phyloP scores from a whole-genome alignment of 2,329 filamentous ascomycete species.

The Fusarium sp. region DNA sequence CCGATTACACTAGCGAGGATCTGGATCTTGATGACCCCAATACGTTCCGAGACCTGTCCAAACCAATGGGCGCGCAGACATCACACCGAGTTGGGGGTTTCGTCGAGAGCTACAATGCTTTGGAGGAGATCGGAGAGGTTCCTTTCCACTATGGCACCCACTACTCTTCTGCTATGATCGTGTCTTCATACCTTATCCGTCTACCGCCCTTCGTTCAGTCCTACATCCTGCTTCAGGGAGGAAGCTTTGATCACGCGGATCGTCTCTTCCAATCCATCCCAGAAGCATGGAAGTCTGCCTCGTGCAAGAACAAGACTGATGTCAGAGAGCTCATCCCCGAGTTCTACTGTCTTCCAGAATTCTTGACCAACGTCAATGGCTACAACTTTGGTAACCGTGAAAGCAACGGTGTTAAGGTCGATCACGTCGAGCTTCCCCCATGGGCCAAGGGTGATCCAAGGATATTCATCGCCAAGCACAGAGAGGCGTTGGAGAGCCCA shows the following conservation, averaged over 20 bases:
- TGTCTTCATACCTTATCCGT: conserved; percentile 94
- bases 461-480: conserved; percentile 94
- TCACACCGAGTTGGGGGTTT: conserved; percentile 81
- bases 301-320: conserved; percentile 89
- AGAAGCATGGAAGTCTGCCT: conserved; percentile 91
- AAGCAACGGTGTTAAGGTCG: conserved; percentile 81
- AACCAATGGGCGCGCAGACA: conserved; percentile 95
- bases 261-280: conserved; percentile 93
- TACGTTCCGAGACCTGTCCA: conserved; percentile 90
- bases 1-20: conserved; percentile 95
- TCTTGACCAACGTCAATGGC: conserved; percentile 90
- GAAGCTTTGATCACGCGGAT: conserved; percentile 95
- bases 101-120: conserved; percentile 83
- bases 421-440: conserved; percentile 88
- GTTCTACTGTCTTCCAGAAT: conserved; percentile 97
- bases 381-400: conserved; percentile 94
- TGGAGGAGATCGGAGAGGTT: conserved; percentile 91
- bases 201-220: conserved; percentile 97
- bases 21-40: conserved; percentile 86
- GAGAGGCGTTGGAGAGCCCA: conserved; percentile 94
- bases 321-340: conserved; percentile 95
- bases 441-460: conserved; percentile 98
- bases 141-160: conserved; percentile 99
- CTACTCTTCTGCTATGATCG: conserved; percentile 99
- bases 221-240: conserved; percentile 93